Conservation (phyloP, 2,329 filamentous ascomycete genomes). For the Penicillium sp. region DNA sequence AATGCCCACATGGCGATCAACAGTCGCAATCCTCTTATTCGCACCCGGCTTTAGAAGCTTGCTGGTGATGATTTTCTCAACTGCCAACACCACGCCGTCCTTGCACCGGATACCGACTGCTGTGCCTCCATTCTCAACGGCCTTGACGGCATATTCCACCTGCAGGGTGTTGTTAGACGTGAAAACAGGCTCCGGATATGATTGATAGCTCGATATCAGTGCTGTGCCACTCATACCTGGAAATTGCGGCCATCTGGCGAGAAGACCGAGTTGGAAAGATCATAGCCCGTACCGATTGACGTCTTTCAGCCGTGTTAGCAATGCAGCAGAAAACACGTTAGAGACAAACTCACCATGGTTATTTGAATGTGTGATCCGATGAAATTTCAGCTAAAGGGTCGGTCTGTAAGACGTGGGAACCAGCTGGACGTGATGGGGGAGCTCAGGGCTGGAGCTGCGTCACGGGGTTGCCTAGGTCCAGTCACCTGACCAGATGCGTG, state of each 20-base stretch:
- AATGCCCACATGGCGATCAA: constrained; percentile 90
- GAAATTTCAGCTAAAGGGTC: no score
- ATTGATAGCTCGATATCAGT: background rate
- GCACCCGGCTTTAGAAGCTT: constrained; percentile 92
- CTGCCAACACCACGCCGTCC: constrained; percentile 90
- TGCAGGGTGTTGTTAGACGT: constrained; percentile 31
- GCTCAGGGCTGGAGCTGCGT: constrained; percentile 27
- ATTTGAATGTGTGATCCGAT: constrained; percentile 5
- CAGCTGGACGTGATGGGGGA: constrained; percentile 21
- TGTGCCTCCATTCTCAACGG: constrained; percentile 95
- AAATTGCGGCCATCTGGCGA: constrained; percentile 98
- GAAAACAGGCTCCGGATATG: background rate
- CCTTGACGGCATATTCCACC: constrained; percentile 96
- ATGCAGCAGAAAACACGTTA: background rate
- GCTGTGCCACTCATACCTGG: constrained; percentile 59
- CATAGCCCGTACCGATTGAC: constrained; percentile 99
- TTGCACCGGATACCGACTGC: constrained; percentile 95
- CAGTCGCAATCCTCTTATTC: constrained; percentile 94
- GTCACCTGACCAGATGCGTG: constrained; percentile 18
- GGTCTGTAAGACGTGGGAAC: no score
- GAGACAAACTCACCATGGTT: constrained; percentile 19
- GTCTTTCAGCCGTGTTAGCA: constrained; percentile 59
- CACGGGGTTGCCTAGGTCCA: constrained; percentile 32
- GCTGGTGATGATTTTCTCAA: constrained; percentile 94
- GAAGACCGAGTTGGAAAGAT: constrained; percentile 99